Conservation (phyloP, 192 early-diverging fungal genomes). For the Thoreauomyces humboldtii region DNA sequence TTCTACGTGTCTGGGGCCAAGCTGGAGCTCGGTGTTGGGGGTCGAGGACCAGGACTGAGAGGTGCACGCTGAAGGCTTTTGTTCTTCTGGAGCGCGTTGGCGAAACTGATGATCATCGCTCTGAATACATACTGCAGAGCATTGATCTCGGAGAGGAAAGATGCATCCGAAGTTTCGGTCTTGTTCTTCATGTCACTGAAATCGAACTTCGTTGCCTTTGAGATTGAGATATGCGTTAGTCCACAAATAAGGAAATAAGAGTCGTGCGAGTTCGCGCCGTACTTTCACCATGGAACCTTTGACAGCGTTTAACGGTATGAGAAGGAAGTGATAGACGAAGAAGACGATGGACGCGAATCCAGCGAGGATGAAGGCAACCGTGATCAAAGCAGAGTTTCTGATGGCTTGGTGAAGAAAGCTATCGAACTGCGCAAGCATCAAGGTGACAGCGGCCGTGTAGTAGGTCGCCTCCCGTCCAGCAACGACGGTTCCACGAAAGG, state of each 20-base stretch:
- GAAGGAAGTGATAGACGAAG: neutral
- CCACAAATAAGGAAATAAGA: neutral
- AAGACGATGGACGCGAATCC: conserved; percentile 2
- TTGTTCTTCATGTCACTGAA: neutral
- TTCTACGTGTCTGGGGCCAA: too few relatives aligned
- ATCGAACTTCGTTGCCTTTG: conserved; percentile 1
- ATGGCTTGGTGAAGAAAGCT: neutral
- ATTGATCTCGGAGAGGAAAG: neutral
- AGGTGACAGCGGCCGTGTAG: neutral
- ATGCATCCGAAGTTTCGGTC: neutral
- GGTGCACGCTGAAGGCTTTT: neutral
- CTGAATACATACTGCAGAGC: neutral
- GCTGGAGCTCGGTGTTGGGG: too few relatives aligned
- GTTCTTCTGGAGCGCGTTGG: neutral
- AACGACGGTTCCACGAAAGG: neutral
- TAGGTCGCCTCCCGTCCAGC: neutral
- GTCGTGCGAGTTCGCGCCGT: neutral
- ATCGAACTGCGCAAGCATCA: neutral
- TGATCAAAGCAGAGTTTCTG: neutral
- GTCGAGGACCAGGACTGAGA: too few relatives aligned
- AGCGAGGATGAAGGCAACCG: conserved; percentile 1
- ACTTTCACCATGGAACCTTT: conserved; percentile 5
- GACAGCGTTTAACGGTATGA: neutral
- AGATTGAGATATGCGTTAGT: neutral
- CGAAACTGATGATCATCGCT: neutral